phyloP scores from a whole-genome alignment of 768 basidiomycete genomes.

The Termitomyces eurrhizus region DNA sequence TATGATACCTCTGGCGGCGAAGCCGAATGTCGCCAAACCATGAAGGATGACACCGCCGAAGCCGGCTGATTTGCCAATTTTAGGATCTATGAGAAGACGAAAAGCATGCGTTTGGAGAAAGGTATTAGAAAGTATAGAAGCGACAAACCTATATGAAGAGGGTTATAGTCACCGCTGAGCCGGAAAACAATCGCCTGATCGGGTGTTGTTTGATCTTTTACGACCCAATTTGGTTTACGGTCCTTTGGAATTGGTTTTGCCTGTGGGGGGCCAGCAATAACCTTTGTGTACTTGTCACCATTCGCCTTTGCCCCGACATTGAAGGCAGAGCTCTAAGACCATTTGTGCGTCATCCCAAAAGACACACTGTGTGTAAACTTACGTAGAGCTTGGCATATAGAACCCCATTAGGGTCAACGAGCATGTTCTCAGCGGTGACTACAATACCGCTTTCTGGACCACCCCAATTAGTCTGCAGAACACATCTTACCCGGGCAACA shows the following conservation, averaged over 20 bases:
- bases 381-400: constrained; percentile 64
- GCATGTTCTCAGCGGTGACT: constrained; percentile 55
- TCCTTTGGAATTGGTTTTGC: constrained; percentile 59
- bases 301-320: constrained; percentile 65
- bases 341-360: background rate
- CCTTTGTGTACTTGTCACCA: constrained; percentile 58
- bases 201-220: constrained; percentile 57
- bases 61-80: constrained; percentile 64
- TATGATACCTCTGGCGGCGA: constrained; percentile 74
- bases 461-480: background rate
- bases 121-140: no score
- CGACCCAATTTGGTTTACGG: constrained; percentile 56
- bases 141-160: constrained; percentile 61
- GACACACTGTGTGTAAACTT: constrained; percentile 13
- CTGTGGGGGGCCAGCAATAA: constrained; percentile 55
- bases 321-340: constrained; percentile 55
- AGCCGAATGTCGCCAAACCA: constrained; percentile 79
- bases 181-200: constrained; percentile 72
- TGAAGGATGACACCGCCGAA: constrained; percentile 87
- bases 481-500: constrained; percentile 1
- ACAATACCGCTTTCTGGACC: constrained; percentile 70
- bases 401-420: constrained; percentile 59
- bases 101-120: background rate
- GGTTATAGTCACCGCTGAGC: constrained; percentile 77
- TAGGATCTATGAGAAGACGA: constrained; percentile 49